A percentile compares a stretch with the other conserved stretches of the same genome.
Conservation (phyloP, 1,139 yeast genomes). For the Candida tetrigidarum region DNA sequence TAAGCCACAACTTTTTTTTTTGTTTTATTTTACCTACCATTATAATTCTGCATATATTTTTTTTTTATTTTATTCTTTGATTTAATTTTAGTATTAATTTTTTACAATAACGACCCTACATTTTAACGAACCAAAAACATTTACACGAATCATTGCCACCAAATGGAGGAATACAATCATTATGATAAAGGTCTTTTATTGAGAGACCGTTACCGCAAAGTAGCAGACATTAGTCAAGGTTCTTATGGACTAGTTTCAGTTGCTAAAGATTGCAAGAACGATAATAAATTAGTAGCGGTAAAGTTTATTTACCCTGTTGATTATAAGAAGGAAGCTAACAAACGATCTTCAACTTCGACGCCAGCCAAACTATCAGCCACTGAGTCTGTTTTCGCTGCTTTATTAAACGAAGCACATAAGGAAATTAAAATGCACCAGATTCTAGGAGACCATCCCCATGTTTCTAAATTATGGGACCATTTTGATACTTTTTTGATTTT, state of each 20-base stretch:
- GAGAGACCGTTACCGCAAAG: slow-evolving; percentile 65
- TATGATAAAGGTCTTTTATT: slow-evolving; percentile 69
- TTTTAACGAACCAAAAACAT: slow-evolving; percentile 1
- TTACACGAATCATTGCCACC: slow-evolving; percentile 1
- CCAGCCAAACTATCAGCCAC: slow-evolving; percentile 38
- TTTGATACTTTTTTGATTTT: slow-evolving; percentile 82
- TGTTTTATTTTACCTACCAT: not conserved
- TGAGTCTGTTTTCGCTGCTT: slow-evolving; percentile 35
- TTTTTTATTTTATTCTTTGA: not conserved
- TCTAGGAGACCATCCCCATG: slow-evolving; percentile 66
- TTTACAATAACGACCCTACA: slow-evolving; percentile 2
- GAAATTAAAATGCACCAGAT: slow-evolving; percentile 77
- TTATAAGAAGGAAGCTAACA: slow-evolving; percentile 26
- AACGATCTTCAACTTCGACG: slow-evolving; percentile 37
- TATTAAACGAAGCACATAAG: slow-evolving; percentile 70
- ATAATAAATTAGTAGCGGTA: slow-evolving; percentile 72
- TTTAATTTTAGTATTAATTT: not conserved
- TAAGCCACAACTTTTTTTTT: slow-evolving; percentile 1
- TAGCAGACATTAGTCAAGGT: slow-evolving; percentile 87
- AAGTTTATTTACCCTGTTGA: slow-evolving; percentile 70
- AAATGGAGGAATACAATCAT: slow-evolving; percentile 49
- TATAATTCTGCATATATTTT: slow-evolving; percentile 1
- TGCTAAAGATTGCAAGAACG: slow-evolving; percentile 66
- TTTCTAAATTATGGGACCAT: slow-evolving; percentile 71
- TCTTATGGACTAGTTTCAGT: slow-evolving; percentile 91